A percentile compares a stretch with the other conserved stretches of the same genome.
Evolutionary conservation across 805 yeast species (phyloP).

Genomic region (Brettanomyces naardenensis): DNA sequence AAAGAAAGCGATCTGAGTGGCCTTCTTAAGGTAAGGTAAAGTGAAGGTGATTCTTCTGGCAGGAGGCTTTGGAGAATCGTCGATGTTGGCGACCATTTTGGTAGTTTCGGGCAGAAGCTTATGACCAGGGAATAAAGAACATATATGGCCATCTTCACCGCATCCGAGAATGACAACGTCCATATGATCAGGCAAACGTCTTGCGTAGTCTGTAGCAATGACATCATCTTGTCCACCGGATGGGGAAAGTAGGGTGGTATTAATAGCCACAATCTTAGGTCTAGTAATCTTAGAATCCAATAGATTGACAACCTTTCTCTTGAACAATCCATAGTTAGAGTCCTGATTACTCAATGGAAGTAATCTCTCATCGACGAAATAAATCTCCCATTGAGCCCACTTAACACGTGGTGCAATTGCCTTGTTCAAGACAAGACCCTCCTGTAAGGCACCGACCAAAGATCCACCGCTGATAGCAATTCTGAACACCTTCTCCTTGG

Average conservation of each 20-base stretch:
- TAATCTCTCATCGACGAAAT: conserved; percentile 84
- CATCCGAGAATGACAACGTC: conserved; percentile 79
- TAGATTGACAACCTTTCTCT: conserved; percentile 48
- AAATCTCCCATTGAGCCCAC: conserved; percentile 76
- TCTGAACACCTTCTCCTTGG: conserved; percentile 39
- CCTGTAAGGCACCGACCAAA: conserved; percentile 61
- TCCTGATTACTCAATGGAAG: conserved; percentile 78
- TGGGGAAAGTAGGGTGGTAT: conserved; percentile 45
- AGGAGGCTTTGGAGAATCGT: conserved; percentile 91
- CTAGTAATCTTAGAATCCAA: conserved; percentile 31
- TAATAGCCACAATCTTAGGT: conserved; percentile 62
- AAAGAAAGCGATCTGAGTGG: conserved; percentile 60
- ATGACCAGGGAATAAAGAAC: conserved; percentile 89
- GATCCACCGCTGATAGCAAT: conserved; percentile 92
- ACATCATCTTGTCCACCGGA: conserved; percentile 43
- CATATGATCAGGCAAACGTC: conserved; percentile 42
- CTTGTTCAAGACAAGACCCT: conserved; percentile 56
- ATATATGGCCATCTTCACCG: conserved; percentile 96
- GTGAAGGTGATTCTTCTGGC: conserved; percentile 87
- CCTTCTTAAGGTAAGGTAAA: conserved; percentile 58
- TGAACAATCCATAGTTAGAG: conserved; percentile 79
- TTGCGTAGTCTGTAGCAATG: conserved; percentile 59
- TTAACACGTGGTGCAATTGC: conserved; percentile 36
- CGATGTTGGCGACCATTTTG: conserved; percentile 52
- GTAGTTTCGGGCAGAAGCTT: conserved; percentile 46